Conservation (phyloP, 192 early-diverging fungal genomes). For the Funneliformis mosseae region DNA sequence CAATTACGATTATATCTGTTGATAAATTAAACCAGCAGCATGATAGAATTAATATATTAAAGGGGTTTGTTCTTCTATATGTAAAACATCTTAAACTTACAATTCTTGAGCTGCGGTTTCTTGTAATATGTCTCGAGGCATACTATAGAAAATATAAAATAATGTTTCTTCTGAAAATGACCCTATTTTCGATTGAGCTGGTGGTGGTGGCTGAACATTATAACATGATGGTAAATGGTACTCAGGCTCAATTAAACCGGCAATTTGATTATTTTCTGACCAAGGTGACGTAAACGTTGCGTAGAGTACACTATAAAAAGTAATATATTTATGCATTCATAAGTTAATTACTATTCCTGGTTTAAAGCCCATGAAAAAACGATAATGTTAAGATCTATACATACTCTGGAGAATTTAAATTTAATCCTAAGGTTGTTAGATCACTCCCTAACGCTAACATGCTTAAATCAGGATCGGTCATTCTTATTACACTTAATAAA, state of each 20-base stretch:
- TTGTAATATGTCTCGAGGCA: slow-evolving; percentile 91
- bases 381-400: slow-evolving; percentile 31
- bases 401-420: slow-evolving; percentile 71
- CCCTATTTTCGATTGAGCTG: slow-evolving; percentile 70
- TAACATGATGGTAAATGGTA: slow-evolving; percentile 89
- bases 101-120: slow-evolving; percentile 95
- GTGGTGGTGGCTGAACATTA: slow-evolving; percentile 69
- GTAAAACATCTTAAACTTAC: slow-evolving; percentile 40
- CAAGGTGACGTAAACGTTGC: slow-evolving; percentile 91
- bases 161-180: slow-evolving; percentile 89
- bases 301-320: slow-evolving; percentile 65
- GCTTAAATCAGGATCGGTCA: slow-evolving; percentile 74
- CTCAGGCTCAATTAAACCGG: slow-evolving; percentile 76
- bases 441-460: slow-evolving; percentile 90
- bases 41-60: background rate
- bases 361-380: background rate
- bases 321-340: background rate
- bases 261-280: slow-evolving; percentile 69
- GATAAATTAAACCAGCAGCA: background rate
- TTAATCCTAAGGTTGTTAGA: slow-evolving; percentile 82
- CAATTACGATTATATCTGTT: slow-evolving; percentile 80
- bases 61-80: background rate
- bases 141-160: slow-evolving; percentile 97
- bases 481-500: slow-evolving; percentile 81
- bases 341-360: background rate